Evolutionary conservation across 371 early-diverging fungal species (phyloP), one percentile per base, ranked within the genome.

Genomic region (Mortierella sp.): DNA sequence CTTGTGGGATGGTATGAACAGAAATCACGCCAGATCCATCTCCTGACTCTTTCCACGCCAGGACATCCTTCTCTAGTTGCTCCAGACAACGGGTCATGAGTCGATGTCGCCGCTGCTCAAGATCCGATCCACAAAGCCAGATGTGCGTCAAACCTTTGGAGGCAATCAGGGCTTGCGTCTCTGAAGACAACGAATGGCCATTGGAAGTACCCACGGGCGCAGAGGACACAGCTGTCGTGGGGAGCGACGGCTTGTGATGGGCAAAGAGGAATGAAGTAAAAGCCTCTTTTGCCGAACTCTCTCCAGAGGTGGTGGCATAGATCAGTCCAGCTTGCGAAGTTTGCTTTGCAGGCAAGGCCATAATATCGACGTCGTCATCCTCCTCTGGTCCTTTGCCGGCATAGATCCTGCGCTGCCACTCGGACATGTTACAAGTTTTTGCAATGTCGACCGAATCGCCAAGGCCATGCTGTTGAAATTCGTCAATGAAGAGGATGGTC

Each of bases 391-490:
- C 46, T 1, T 66, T 26, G 16, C 75, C 75, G 7, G 62, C 19
- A 21, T 70, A 75, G 45, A 75, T 47, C 11, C 75, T 70, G 15
- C 75, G 75, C 16, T 57, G 50, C 75, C 75, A 75, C 21, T 75
- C 75, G 23, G 75, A 70, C 70, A 75, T 62, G 67, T 75, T 75
- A 45, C 75, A 75, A 14, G 75, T 75, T 44, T 70, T 62, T 16
- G 75, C 64, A 25, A 75, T 44, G 26, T 75, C 70, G 30, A 73
- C 64, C 0, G 64, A 45, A 45, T 70, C 68, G 6, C 64, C 66
- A 46, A 70, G 48, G 25, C 75, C 75, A 52, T 63, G 57, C 59
- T 70, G 60, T 11, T 37, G 48, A 28, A 75, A 75, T 52, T 75
- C 75, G 19, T 37, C 66, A 56, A 66, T 66, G 63, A 75, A 75